phyloP scores from a whole-genome alignment of 148 eudicot species.

The Nyssa sinensis region DNA sequence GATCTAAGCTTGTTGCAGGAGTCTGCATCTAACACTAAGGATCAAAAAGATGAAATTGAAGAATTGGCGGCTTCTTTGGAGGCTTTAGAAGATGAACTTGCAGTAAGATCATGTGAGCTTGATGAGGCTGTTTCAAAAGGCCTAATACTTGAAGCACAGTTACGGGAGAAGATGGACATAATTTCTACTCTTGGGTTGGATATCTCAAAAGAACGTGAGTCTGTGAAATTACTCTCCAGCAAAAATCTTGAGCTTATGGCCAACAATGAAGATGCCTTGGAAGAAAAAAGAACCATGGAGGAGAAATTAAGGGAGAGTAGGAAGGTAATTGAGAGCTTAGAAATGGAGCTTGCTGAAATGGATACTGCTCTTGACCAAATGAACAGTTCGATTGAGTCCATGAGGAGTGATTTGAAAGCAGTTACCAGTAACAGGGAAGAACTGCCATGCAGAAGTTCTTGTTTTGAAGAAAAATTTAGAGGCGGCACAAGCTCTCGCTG shows the following conservation, averaged over 20 bases:
- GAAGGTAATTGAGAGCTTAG: conserved; percentile 49
- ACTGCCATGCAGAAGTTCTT: conserved; percentile 39
- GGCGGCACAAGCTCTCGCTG: conserved; percentile 73
- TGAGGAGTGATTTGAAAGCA: conserved; percentile 47
- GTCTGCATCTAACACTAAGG: conserved; percentile 54
- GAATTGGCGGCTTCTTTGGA: conserved; percentile 41
- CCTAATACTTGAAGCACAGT: conserved; percentile 50
- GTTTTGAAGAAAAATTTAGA: conserved; percentile 63
- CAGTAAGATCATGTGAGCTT: conserved; percentile 44
- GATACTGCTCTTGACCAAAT: conserved; percentile 46
- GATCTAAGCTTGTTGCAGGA: conserved; percentile 87
- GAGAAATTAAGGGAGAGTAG: conserved; percentile 52
- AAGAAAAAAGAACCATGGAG: conserved; percentile 46
- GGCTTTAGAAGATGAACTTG: conserved; percentile 53
- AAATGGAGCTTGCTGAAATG: conserved; percentile 58
- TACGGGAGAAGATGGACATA: conserved; percentile 48
- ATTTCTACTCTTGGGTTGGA: conserved; percentile 52
- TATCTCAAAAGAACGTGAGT: conserved; percentile 44
- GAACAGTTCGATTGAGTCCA: conserved; percentile 47
- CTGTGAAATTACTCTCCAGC: conserved; percentile 36
- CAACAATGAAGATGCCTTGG: conserved; percentile 34
- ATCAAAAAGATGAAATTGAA: conserved; percentile 65
- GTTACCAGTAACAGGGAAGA: conserved; percentile 55
- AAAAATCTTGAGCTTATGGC: conserved; percentile 51
- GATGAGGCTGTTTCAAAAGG: conserved; percentile 40